Percentiles rank a stretch among this genome's conserved stretches.
Evolutionary conservation across 2,329 filamentous ascomycete genomes (phyloP).

Genomic region (Exophiala xenobiotica): DNA sequence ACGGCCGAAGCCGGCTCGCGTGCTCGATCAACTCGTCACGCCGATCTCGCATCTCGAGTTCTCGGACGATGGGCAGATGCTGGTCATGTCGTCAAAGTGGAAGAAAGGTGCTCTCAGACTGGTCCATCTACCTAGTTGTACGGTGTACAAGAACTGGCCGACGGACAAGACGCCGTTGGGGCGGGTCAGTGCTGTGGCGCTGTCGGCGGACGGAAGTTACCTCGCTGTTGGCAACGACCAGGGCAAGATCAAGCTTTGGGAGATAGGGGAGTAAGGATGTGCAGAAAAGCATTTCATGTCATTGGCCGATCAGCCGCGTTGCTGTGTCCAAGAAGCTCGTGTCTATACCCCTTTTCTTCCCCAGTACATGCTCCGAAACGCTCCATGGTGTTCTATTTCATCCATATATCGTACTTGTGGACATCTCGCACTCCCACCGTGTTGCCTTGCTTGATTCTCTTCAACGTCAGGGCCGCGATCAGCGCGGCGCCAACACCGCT

Average conservation of each 20-base stretch:
- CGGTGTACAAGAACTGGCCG: conserved; percentile 96
- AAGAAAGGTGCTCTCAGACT: conserved; percentile 86
- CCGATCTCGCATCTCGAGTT: conserved; percentile 77
- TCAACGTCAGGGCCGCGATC: conserved; percentile 73
- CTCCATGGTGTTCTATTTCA: conserved; percentile 3
- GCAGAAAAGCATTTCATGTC: no score
- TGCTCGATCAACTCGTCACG: conserved; percentile 83
- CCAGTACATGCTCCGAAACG: background rate
- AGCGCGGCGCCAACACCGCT: conserved; percentile 95
- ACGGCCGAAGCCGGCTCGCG: conserved; percentile 68
- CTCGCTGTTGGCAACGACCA: conserved; percentile 85
- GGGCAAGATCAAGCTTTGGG: conserved; percentile 88
- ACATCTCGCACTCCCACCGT: conserved; percentile 57
- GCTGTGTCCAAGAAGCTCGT: no score
- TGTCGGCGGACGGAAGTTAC: conserved; percentile 27
- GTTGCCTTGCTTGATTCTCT: conserved; percentile 61
- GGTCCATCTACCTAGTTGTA: conserved; percentile 87
- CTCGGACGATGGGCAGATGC: conserved; percentile 82
- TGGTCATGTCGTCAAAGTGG: conserved; percentile 81
- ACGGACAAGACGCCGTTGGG: conserved; percentile 86
- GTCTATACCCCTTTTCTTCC: background rate
- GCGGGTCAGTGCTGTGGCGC: conserved; percentile 70
- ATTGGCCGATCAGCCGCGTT: no score
- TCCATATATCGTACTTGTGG: conserved; percentile 35
- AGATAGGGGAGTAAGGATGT: conserved; percentile 72